Evolutionary conservation across 306 rosid species (phyloP).

Genomic region (Prunus davidiana): DNA sequence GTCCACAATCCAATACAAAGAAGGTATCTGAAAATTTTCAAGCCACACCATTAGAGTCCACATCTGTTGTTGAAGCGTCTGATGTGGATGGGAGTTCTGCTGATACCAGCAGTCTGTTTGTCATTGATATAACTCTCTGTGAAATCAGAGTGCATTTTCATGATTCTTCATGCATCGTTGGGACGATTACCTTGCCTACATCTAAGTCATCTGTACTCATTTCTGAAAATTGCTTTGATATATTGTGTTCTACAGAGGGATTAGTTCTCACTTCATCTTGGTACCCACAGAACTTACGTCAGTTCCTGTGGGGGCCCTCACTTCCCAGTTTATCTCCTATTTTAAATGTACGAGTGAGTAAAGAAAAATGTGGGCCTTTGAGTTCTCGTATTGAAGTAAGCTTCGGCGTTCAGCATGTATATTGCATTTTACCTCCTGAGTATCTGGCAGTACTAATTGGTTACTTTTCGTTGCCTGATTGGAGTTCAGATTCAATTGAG

Average conservation of each 20-base stretch:
- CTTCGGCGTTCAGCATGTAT: conserved; percentile 76
- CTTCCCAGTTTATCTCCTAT: conserved; percentile 63
- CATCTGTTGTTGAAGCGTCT: conserved; percentile 24
- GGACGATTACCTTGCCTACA: conserved; percentile 54
- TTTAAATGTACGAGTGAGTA: conserved; percentile 67
- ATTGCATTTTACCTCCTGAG: conserved; percentile 83
- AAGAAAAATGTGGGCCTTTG: conserved; percentile 32
- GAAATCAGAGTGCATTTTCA: conserved; percentile 74
- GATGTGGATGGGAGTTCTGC: conserved; percentile 35
- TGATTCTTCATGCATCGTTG: conserved; percentile 77
- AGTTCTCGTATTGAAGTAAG: conserved; percentile 56
- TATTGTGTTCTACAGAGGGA: conserved; percentile 69
- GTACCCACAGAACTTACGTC: conserved; percentile 50
- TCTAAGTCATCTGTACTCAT: conserved; percentile 53
- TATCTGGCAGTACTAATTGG: conserved; percentile 83
- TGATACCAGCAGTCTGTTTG: conserved; percentile 27
- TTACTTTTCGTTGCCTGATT: conserved; percentile 75
- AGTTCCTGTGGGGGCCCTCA: conserved; percentile 85
- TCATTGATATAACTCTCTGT: conserved; percentile 46
- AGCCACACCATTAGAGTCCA: conserved; percentile 29
- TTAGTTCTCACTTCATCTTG: conserved; percentile 68
- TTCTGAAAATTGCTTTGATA: conserved; percentile 53
- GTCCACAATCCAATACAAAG: conserved; percentile 28
- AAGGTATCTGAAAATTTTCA: conserved; percentile 33
- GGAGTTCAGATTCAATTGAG: conserved; percentile 54